Base-by-base conservation (phyloP, 495 filamentous ascomycete genomes). In the Penicillium maclennaniae region DNA sequence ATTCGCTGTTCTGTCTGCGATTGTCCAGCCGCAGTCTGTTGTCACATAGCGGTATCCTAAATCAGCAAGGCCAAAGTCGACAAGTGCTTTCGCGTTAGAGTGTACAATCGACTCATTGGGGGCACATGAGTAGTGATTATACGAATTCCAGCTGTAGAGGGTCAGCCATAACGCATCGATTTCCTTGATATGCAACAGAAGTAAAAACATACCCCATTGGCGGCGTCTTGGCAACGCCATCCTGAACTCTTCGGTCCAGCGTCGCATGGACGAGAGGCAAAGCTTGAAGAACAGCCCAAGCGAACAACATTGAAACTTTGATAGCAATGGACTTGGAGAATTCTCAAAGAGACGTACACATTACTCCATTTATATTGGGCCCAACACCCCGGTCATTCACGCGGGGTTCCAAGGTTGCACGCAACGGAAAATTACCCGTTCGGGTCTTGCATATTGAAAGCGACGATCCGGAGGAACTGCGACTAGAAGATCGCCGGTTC, bases 1-100 rank as follows among this genome's bases (percentile, higher is more conserved):
- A 44, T 80, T 63, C 1, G 69, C 49, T 16, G 71, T 61, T 31
- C 79, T 63, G 28, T 76, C 61, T 6, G 63, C 59, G 3, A 74
- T 60, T 7, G 71, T 75, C 81, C 79, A 83, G 15, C 80, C 81
- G 50, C 79, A 83, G 56, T 84, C 81, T 0, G 73, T 74, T 0
- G 78, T 80, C n/a, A 82, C 78, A 49, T 76, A 77, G 37, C 69
- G 64, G 47, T 84, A 83, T 19, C 81, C 79, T 0, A 80, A 62
- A 14, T 66, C 59, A 0, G 67, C 69, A 4, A 84, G 71, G 1
- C 78, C 79, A 6, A 79, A 65, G 52, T 79, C 76, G 1, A 82
- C 71, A 7, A 84, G 58, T n/a, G 77, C 80, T 53, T 80, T 62
- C 4, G 81, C 78, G 51, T 80, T 82, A 21, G 69, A 69, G 25